Evolutionary conservation across 306 rosid species (phyloP).

Genomic region (Citrullus amarus): DNA sequence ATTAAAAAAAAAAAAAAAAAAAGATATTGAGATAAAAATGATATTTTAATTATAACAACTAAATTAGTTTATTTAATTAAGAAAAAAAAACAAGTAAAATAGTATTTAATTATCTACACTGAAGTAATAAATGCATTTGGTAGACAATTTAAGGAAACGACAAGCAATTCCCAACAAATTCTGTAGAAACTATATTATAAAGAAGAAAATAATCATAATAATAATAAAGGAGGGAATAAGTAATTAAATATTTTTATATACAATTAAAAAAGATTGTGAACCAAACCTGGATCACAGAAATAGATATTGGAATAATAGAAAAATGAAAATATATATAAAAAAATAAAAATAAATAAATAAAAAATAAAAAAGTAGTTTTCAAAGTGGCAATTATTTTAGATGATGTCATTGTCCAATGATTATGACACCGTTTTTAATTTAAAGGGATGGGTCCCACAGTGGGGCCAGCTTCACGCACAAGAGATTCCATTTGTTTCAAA

Average conservation of each 20-base stretch:
- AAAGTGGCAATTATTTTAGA: slow-evolving; percentile 4
- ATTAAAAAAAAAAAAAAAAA: too few species aligned
- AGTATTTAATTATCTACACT: not conserved
- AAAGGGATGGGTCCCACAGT: not conserved
- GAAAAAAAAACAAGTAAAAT: not conserved
- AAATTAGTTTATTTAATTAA: too few species aligned
- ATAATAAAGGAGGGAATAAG: not conserved
- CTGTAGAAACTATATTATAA: not conserved
- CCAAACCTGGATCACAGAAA: not conserved
- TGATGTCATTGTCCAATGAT: slow-evolving; percentile 12
- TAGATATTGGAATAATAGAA: not conserved
- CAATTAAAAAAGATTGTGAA: not conserved
- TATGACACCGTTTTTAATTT: not conserved
- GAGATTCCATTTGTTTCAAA: slow-evolving; percentile 2
- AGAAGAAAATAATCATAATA: not conserved
- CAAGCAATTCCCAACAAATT: not conserved
- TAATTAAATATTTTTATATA: too few species aligned
- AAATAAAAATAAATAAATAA: not conserved
- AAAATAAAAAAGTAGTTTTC: not conserved
- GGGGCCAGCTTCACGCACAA: not conserved
- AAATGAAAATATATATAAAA: not conserved
- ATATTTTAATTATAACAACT: too few species aligned
- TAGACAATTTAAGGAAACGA: not conserved
- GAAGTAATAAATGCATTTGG: not conserved
- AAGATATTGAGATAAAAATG: too few species aligned